Evolutionary conservation across 225 moss, liverwort and hornwort species (phyloP), one percentile per base, ranked within the genome.

Genomic region (Thuidium tamariscinum): DNA sequence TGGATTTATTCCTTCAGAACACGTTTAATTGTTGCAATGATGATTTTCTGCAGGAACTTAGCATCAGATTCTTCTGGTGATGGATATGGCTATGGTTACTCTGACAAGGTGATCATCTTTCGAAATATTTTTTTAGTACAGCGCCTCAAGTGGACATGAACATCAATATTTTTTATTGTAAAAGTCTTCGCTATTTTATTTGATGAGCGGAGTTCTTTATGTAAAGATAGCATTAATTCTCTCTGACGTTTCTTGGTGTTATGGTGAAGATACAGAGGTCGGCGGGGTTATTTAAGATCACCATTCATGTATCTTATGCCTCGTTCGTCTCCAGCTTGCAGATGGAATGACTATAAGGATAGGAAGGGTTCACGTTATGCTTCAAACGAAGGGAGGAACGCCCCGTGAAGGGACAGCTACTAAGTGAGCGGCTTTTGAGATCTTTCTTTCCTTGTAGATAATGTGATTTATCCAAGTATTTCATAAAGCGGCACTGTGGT

Each of bases 301-400:
- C 37, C 60, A 37, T 61, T 79, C 48, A 39, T 62, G 56, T 60
- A 68, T 84, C 67, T 88, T 81, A 86, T 86, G 78, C 34, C 73
- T 86, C 61, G 41, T 69, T 82, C 59, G 56, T 87, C 83, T 84
- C 83, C 94, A 98, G 98, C 95, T 98, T 85, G 95, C 98, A 92
- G 97, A 98, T 94, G 97, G 98, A 80, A 97, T 98, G 98, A 97
- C 98, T 79, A 89, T 98, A 86, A 89, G 89, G 80, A 94, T 98
- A 51, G 95, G 97, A 72, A 95, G 91, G 78, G 94, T 98, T 81
- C 94, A 96, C 88, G 84, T 98, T 65, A 91, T 94, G 85, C 91
- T 98, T 84, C 92, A 98, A 92, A 98, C 98, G 34, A 98, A 97
- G 87, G 97, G 96, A 86, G 92, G 93, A 89, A 91, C 92, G 81